Percentiles rank a stretch among this genome's conserved stretches.
Evolutionary conservation across 495 filamentous ascomycete species (phyloP).

Genomic region (Lasiosphaeria miniovina): DNA sequence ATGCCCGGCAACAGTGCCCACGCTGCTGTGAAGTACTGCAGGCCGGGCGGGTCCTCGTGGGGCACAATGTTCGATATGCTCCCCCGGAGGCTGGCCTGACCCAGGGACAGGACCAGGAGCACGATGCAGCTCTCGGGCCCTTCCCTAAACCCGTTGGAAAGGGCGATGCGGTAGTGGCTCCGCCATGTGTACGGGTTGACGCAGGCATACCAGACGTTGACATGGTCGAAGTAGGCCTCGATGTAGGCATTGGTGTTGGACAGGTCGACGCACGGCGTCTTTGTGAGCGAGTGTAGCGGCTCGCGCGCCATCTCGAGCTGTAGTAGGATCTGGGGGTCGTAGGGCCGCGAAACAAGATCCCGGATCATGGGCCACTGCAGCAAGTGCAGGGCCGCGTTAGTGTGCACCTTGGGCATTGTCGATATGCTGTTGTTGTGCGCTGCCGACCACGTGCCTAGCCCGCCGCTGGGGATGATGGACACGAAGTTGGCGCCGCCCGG

Average conservation of each 20-base stretch:
- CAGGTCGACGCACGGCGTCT: conserved; percentile 61
- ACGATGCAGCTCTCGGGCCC: conserved; percentile 81
- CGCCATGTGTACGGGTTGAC: conserved; percentile 81
- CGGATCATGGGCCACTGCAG: conserved; percentile 78
- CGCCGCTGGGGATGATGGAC: conserved; percentile 60
- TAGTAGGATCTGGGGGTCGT: conserved; percentile 72
- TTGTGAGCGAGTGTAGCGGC: conserved; percentile 63
- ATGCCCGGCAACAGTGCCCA: conserved; percentile 73
- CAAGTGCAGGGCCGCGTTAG: conserved; percentile 72
- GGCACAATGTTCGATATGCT: conserved; percentile 70
- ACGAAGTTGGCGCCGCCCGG: conserved; percentile 43
- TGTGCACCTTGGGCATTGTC: conserved; percentile 80
- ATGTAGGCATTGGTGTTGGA: conserved; percentile 72
- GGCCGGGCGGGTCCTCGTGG: conserved; percentile 70
- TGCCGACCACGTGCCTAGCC: conserved; percentile 70
- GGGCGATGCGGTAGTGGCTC: conserved; percentile 68
- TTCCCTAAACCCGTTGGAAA: conserved; percentile 68
- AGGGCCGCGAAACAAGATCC: conserved; percentile 69
- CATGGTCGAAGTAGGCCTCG: conserved; percentile 72
- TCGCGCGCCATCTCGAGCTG: conserved; percentile 80
- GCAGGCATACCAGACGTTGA: conserved; percentile 82
- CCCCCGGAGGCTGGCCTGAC: conserved; percentile 64
- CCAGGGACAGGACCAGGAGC: conserved; percentile 73
- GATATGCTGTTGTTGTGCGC: conserved; percentile 65
- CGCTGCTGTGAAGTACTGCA: conserved; percentile 75